Conservation (phyloP, 352 stramenopile genomes). For the Pythium aristosporum region DNA sequence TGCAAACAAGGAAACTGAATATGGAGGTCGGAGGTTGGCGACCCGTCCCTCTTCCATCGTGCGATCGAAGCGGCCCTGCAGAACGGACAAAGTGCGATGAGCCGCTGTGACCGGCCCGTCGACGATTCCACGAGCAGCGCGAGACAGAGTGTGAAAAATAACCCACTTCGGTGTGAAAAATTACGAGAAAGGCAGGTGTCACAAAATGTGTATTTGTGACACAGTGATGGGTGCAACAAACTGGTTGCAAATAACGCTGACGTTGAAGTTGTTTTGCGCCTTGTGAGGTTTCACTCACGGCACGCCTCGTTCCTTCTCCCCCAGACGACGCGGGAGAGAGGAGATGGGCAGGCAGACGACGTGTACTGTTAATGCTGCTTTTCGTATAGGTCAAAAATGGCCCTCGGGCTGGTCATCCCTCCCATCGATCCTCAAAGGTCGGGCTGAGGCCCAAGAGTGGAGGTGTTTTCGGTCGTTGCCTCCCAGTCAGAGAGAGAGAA, state of each 20-base stretch:
- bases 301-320: slow-evolving; percentile 15
- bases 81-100: neutral
- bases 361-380: neutral
- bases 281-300: slow-evolving; percentile 26
- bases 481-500: slow-evolving; percentile 4
- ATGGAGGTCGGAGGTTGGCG: neutral
- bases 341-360: slow-evolving; percentile 20
- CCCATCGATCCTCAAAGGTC: slow-evolving; percentile 20
- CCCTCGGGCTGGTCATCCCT: slow-evolving; percentile 18
- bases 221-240: slow-evolving; percentile 24
- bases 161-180: slow-evolving; percentile 2
- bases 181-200: neutral
- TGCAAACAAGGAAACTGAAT: neutral
- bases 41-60: neutral
- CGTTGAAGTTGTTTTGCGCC: slow-evolving; percentile 31
- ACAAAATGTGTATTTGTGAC: slow-evolving; percentile 20
- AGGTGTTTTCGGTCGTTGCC: slow-evolving; percentile 9
- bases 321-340: slow-evolving; percentile 26
- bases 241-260: slow-evolving; percentile 20
- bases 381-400: neutral
- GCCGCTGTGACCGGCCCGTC: neutral
- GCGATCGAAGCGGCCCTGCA: neutral
- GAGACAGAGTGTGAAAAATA: neutral
- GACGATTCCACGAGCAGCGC: slow-evolving; percentile 1
- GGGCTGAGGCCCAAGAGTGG: slow-evolving; percentile 17